Evolutionary conservation across 768 basidiomycete species (phyloP).

Genomic region (Lentinus tigrinus): DNA sequence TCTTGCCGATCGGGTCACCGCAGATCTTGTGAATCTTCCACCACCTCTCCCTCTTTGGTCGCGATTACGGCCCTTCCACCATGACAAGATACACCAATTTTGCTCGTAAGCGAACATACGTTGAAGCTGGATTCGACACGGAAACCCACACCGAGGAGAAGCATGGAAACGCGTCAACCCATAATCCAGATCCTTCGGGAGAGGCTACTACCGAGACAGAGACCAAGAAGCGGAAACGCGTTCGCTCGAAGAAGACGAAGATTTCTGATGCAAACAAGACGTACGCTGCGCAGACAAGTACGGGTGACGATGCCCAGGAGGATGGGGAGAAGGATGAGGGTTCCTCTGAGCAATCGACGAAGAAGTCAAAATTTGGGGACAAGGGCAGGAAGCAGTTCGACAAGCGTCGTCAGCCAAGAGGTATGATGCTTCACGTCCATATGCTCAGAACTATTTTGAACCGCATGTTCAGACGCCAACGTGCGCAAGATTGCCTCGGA

Average conservation of each 20-base stretch:
- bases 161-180: constrained; percentile 7
- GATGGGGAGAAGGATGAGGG: constrained; percentile 17
- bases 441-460: constrained; percentile 15
- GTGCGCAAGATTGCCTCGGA: constrained; percentile 45
- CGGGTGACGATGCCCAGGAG: constrained; percentile 9
- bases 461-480: neutral
- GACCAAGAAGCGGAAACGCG: constrained; percentile 62
- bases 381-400: constrained; percentile 29
- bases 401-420: constrained; percentile 24
- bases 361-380: constrained; percentile 18
- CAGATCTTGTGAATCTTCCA: neutral
- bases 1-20: no score
- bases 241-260: constrained; percentile 40
- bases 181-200: constrained; percentile 3
- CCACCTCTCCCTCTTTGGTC: neutral
- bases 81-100: constrained; percentile 80
- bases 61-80: neutral
- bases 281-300: neutral
- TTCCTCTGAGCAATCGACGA: constrained; percentile 21
- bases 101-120: constrained; percentile 69
- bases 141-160: constrained; percentile 19
- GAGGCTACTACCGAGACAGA: constrained; percentile 28
- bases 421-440: constrained; percentile 22
- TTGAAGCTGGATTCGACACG: constrained; percentile 57
- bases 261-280: neutral